Conservation (phyloP, 192 early-diverging fungal species). For the Coemansia sp. region DNA sequence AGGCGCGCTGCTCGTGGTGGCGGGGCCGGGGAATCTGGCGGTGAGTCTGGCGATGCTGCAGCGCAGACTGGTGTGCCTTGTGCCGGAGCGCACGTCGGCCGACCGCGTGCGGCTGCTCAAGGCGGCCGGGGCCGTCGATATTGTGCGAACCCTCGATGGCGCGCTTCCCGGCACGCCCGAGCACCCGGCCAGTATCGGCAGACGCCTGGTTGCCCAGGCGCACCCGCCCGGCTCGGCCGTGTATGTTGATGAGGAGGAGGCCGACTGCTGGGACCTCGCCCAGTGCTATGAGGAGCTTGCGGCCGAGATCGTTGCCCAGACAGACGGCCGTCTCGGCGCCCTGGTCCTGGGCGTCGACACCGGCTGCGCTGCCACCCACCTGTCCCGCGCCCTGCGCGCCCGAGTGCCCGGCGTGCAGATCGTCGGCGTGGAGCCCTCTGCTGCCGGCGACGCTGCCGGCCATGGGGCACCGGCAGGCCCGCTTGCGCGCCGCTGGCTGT, state of each 20-base stretch:
- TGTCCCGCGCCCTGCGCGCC: conserved; percentile 59
- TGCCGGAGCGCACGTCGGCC: conserved; percentile 72
- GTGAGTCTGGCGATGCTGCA: conserved; percentile 66
- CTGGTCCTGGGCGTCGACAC: conserved; percentile 72
- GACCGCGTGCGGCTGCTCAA: conserved; percentile 71
- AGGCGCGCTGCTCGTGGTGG: conserved; percentile 62
- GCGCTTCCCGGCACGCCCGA: conserved; percentile 66
- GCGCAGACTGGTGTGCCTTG: conserved; percentile 35
- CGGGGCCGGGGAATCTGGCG: conserved; percentile 70
- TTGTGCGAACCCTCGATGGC: conserved; percentile 69
- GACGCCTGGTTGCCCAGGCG: conserved; percentile 56
- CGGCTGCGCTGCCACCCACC: conserved; percentile 63
- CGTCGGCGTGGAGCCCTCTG: conserved; percentile 70
- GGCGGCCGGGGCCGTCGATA: conserved; percentile 62
- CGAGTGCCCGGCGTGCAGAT: conserved; percentile 59
- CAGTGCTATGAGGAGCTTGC: conserved; percentile 60
- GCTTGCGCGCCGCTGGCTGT: conserved; percentile 57
- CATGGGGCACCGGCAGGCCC: conserved; percentile 17
- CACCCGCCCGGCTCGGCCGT: conserved; percentile 32
- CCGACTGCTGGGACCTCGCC: conserved; percentile 24
- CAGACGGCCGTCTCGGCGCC: conserved; percentile 53
- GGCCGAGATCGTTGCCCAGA: conserved; percentile 65
- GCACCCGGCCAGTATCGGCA: conserved; percentile 62
- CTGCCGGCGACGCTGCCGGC: conserved; percentile 58
- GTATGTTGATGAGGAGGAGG: conserved; percentile 66